Percentiles rank a stretch among this genome's conserved stretches.
These are phyloP conservation scores for Spongispora temasekensis DNA, from an alignment of 1,284 basidiomycete species.

Conservation along the genomic window DNA sequence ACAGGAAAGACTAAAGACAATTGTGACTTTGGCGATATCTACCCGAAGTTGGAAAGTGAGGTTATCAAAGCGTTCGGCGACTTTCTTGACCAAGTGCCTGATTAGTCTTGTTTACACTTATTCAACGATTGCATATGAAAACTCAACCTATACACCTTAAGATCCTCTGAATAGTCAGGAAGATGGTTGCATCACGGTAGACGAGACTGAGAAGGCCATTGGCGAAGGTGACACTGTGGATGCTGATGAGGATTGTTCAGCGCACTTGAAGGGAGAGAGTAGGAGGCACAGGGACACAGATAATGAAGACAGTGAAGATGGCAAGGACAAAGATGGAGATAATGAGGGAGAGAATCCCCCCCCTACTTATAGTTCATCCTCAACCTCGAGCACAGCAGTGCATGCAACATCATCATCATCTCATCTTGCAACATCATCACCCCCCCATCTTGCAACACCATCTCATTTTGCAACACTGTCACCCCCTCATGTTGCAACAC, in stretches of 20 bases:
- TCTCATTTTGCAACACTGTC: background rate
- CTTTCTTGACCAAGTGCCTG: background rate
- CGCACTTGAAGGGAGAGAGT: background rate
- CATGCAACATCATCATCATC: background rate
- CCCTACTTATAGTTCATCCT: background rate
- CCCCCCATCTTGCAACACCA: background rate
- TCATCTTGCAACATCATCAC: background rate
- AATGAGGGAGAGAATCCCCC: background rate
- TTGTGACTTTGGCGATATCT: background rate
- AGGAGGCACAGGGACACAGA: background rate
- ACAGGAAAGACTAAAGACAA: background rate
- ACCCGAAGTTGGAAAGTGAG: background rate
- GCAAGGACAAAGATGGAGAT: background rate
- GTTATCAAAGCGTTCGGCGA: background rate
- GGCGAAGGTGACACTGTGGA: background rate
- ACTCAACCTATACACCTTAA: background rate
- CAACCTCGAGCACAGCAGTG: background rate
- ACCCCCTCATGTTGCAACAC: background rate
- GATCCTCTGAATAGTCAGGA: background rate
- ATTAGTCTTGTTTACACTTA: background rate
- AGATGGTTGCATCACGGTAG: background rate
- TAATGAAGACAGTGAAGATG: background rate
- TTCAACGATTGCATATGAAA: background rate
- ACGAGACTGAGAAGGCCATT: background rate
- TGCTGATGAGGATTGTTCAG: background rate